Conservation (phyloP, 345 rosid species). For the Populus euphratica region DNA sequence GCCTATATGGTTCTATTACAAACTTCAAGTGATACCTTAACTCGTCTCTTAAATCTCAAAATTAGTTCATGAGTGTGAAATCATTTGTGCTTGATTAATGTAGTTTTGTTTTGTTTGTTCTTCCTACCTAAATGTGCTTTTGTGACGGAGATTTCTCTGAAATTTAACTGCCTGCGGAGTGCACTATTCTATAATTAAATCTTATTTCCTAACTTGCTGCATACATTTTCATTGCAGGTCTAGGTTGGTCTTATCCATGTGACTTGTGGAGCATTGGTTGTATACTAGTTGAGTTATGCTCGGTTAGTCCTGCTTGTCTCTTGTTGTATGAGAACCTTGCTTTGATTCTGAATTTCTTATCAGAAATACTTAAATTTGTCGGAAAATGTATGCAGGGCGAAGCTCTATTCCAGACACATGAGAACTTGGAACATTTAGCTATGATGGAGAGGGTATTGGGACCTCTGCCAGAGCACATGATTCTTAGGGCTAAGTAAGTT, state of each 20-base stretch:
- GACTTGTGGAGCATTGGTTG: slow-evolving; percentile 31
- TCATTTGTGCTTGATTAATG: no score
- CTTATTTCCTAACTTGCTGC: neutral
- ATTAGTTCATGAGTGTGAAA: no score
- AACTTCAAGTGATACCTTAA: no score
- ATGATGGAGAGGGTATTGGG: slow-evolving; percentile 35
- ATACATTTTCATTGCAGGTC: slow-evolving; percentile 7
- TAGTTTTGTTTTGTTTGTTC: no score
- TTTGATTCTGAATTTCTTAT: slow-evolving; percentile 12
- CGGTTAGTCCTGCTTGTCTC: slow-evolving; percentile 5
- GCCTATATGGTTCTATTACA: neutral
- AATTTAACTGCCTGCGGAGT: neutral
- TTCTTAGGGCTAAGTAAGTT: slow-evolving; percentile 46
- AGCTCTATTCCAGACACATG: slow-evolving; percentile 27
- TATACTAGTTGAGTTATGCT: slow-evolving; percentile 22
- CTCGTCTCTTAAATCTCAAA: neutral
- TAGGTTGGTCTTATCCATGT: slow-evolving; percentile 30
- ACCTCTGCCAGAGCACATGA: slow-evolving; percentile 46
- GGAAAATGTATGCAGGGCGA: slow-evolving; percentile 8
- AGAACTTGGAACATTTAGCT: slow-evolving; percentile 29
- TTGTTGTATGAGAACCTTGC: neutral
- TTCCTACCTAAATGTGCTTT: neutral
- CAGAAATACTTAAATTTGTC: neutral
- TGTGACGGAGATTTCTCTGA: neutral
- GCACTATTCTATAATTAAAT: neutral